A percentile compares a stretch with the other conserved stretches of the same genome.
phyloP scores from a whole-genome alignment of 2,329 filamentous ascomycete species.

The Paraphaeosphaeria minitans region DNA sequence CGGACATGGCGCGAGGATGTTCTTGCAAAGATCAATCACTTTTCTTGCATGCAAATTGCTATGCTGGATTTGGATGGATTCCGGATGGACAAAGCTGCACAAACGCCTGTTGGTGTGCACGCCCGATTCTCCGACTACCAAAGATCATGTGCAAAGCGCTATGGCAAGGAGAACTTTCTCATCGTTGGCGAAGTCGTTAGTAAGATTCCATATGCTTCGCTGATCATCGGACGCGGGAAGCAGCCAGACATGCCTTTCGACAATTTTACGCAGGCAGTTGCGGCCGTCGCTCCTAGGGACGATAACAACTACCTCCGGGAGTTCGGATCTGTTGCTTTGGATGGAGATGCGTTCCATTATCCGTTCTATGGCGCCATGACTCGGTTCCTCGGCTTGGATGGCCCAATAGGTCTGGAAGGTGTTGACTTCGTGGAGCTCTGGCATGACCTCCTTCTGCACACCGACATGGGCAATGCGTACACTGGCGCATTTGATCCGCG shows the following conservation, averaged over 20 bases:
- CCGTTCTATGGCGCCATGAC: constrained; percentile 67
- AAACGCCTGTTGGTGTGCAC: constrained; percentile 66
- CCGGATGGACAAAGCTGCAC: constrained; percentile 69
- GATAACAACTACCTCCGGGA: constrained; percentile 59
- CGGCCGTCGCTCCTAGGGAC: constrained; percentile 53
- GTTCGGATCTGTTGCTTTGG: constrained; percentile 59
- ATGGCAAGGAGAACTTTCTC: constrained; percentile 68
- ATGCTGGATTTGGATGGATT: constrained; percentile 71
- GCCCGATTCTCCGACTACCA: constrained; percentile 63
- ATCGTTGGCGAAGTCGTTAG: constrained; percentile 68
- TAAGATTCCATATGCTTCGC: constrained; percentile 64
- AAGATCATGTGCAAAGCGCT: constrained; percentile 60
- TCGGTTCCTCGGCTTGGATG: constrained; percentile 65
- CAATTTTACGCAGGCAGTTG: constrained; percentile 56
- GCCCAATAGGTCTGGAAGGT: constrained; percentile 37
- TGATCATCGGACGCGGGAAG: constrained; percentile 67
- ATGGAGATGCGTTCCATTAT: constrained; percentile 67
- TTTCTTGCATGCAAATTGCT: constrained; percentile 67
- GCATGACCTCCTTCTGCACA: constrained; percentile 62
- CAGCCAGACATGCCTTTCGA: constrained; percentile 59
- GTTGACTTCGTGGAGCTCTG: constrained; percentile 59
- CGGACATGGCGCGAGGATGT: constrained; percentile 67
- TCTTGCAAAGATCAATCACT: constrained; percentile 61
- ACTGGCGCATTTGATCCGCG: constrained; percentile 67
- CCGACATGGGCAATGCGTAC: constrained; percentile 65